phyloP scores from a whole-genome alignment of 2,329 filamentous ascomycete genomes.

The Apiospora sp. region DNA sequence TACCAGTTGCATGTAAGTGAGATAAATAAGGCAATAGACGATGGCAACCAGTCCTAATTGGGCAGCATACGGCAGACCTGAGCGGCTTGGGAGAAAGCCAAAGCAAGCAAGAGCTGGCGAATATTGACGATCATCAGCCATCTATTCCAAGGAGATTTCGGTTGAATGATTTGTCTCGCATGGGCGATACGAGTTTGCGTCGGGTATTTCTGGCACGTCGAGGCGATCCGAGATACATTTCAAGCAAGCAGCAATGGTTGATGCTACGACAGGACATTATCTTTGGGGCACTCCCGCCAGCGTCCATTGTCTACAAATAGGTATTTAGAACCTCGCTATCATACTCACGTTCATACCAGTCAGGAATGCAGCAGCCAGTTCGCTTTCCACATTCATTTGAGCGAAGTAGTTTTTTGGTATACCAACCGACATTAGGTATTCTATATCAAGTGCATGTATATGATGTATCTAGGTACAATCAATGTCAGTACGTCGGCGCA shows the following conservation, averaged over 20 bases:
- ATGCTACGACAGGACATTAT: neutral
- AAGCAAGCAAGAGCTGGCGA: conserved; percentile 18
- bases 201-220: neutral
- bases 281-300: neutral
- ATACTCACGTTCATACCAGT: neutral
- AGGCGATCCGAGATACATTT: neutral
- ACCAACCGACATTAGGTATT: neutral
- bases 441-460: neutral
- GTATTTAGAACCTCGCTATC: neutral
- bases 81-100: conserved; percentile 25
- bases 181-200: conserved; percentile 1
- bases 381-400: neutral
- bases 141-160: conserved; percentile 16
- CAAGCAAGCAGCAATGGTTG: neutral
- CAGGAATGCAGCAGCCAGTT: neutral
- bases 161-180: conserved; percentile 18
- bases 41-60: conserved; percentile 29
- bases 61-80: conserved; percentile 17
- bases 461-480: neutral
- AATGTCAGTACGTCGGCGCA: neutral
- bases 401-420: neutral
- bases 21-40: conserved; percentile 30
- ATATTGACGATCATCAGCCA: conserved; percentile 11
- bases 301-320: neutral
- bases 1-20: neutral